These are phyloP conservation scores for Sextonia rubra DNA, from an alignment of 164 flowering plant genomes.

Conservation along the genomic window DNA sequence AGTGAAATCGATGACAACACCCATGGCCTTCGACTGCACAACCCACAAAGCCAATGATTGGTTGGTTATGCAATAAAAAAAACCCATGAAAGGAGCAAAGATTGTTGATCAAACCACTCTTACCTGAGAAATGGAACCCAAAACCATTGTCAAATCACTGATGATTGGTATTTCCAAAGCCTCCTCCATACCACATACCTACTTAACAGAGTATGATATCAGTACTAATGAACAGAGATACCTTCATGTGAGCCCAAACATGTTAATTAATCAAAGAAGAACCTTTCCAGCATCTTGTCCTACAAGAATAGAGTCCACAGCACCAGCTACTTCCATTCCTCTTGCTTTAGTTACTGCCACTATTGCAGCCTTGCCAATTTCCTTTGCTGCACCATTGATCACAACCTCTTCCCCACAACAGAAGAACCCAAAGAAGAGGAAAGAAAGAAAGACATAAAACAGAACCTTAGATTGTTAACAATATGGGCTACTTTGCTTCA, in stretches of 20 bases:
- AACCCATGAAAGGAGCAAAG: not conserved
- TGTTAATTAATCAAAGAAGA: not conserved
- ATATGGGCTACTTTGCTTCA: not conserved
- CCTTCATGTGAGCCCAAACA: not conserved
- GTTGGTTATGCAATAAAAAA: not conserved
- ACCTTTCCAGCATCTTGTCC: conserved; percentile 89
- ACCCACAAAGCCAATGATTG: not conserved
- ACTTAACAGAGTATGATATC: not conserved
- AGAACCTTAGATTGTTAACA: conserved; percentile 5
- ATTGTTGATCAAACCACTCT: not conserved
- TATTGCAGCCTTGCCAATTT: conserved; percentile 83
- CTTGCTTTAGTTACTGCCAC: conserved; percentile 76
- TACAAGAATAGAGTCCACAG: conserved; percentile 64
- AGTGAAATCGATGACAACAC: conserved; percentile 77
- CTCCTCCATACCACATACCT: conserved; percentile 87
- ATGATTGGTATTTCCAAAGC: conserved; percentile 78
- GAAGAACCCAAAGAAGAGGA: not conserved
- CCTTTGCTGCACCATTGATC: conserved; percentile 89
- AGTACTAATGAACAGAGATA: not conserved
- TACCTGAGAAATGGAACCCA: conserved; percentile 94
- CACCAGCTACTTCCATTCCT: conserved; percentile 96
- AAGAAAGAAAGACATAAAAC: conserved; percentile 1
- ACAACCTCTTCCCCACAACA: conserved; percentile 45
- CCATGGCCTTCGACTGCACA: conserved; percentile 55
- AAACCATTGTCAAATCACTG: conserved; percentile 77